Evolutionary conservation across 2,329 filamentous ascomycete genomes (phyloP).

Genomic region (Acrodontium crateriforme): DNA sequence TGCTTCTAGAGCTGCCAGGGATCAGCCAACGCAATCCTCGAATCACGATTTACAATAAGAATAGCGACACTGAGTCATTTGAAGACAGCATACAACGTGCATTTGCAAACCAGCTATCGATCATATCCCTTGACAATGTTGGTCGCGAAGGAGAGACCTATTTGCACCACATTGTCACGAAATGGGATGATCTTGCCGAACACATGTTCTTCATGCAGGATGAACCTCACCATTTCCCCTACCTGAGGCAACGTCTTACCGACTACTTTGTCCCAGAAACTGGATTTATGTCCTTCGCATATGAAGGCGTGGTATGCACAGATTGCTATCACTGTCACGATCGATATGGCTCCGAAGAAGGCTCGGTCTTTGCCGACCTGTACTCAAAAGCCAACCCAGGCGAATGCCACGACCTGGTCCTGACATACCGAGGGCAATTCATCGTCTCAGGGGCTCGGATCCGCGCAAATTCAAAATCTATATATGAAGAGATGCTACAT

Average conservation of each 20-base stretch:
- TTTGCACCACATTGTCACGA: conserved; percentile 31
- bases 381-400: conserved; percentile 15
- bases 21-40: too few species aligned
- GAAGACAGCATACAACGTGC: too few species aligned
- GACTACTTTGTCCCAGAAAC: conserved; percentile 29
- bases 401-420: conserved; percentile 13
- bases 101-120: too few species aligned
- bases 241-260: conserved; percentile 23
- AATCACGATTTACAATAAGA: too few species aligned
- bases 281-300: conserved; percentile 33
- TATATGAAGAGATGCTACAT: conserved; percentile 22
- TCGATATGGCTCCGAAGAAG: conserved; percentile 26
- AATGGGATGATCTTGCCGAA: conserved; percentile 30
- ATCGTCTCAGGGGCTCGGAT: conserved; percentile 32
- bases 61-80: too few species aligned
- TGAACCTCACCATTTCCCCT: conserved; percentile 26
- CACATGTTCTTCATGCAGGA: conserved; percentile 38
- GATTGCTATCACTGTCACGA: conserved; percentile 28
- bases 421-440: conserved; percentile 37
- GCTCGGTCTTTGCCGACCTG: conserved; percentile 25
- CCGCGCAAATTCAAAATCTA: conserved; percentile 20
- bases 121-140: conserved; percentile 26
- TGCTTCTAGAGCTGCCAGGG: too few species aligned
- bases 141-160: conserved; percentile 35
- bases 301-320: conserved; percentile 24